phyloP scores from a whole-genome alignment of 371 early-diverging fungal species.

The Syncephalastrum monosporum region DNA sequence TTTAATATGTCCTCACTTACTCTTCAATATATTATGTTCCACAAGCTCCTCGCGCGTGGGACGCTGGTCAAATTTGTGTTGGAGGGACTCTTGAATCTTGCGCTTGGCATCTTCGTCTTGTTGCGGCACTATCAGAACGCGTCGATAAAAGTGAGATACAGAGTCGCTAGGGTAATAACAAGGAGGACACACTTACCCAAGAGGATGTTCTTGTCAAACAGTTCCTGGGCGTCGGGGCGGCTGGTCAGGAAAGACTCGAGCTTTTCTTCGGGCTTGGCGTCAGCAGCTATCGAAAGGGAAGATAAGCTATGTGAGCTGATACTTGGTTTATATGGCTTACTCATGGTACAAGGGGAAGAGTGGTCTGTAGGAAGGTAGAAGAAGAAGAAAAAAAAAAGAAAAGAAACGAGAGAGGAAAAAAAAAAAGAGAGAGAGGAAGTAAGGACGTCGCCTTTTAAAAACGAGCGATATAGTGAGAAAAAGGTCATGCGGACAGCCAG shows the following conservation, averaged over 20 bases:
- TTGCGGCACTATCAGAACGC: conserved; percentile 15
- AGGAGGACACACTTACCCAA: conserved; percentile 38
- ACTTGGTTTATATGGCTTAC: background rate
- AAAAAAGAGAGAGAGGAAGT: background rate
- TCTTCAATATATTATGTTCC: conserved; percentile 69
- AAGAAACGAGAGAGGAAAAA: background rate
- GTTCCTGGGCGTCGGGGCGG: conserved; percentile 63
- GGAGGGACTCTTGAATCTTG: conserved; percentile 66
- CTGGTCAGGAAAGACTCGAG: conserved; percentile 58
- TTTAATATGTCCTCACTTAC: conserved; percentile 20
- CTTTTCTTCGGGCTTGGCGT: conserved; percentile 15
- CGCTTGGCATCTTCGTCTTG: conserved; percentile 57
- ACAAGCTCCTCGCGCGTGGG: conserved; percentile 69
- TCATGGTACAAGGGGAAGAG: background rate
- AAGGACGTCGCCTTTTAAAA: conserved; percentile 2
- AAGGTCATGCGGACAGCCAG: background rate
- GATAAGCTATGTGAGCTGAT: background rate
- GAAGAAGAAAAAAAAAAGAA: conserved; percentile 1
- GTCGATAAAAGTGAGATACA: no score
- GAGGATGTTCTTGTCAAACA: conserved; percentile 72
- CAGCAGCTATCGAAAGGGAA: background rate
- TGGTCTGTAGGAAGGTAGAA: background rate
- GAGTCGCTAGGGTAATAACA: no score
- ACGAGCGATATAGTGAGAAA: conserved; percentile 1
- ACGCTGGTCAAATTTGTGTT: conserved; percentile 70